Base-by-base conservation (phyloP, 352 stramenopile genomes). In the Phytophthora chlamydospora region DNA sequence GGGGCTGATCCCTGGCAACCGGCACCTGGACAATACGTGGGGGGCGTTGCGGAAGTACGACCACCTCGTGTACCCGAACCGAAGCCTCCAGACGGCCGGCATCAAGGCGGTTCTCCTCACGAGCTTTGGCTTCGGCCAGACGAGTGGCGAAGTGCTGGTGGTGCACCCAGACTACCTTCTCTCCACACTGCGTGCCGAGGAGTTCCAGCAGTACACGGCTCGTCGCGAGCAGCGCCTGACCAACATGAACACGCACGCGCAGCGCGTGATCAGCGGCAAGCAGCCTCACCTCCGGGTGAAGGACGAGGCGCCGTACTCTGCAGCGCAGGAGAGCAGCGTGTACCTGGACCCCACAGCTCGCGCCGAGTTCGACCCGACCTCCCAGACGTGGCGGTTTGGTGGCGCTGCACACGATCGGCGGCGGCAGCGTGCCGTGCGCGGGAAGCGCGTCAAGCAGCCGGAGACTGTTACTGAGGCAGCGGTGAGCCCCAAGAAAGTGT, bases 51-150 rank as follows among this genome's bases (percentile, higher is more conserved):
- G 83, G 58, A 77, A 87, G 61, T 92, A 88, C 67, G 69, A 90
- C 61, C 78, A 88, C 52, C 68, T 96, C n/a, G 61, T 89, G 53
- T 96, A 91, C 58, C 82, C 85, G 50, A 96, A 93, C 64, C 79
- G 83, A 27, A 89, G 68, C 53, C 78, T 94, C 48, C 83, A 94
- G 71, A 91, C 83, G 5, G 57, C 71, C n/a, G 82, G 83, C 13
- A 66, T 94, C 64, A 93, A 95, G 79, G 84, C 83, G 11, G 84
- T 82, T 0, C 17, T 93, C 29, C 68, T 95, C 60, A 95, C 93
- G 76, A 91, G 83, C 59, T 95, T 95, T 44, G 86, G 86, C 32
- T 95, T 95, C 41, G 86, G 86, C 8, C 86, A 95, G 68, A 84
- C 78, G 2, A 76, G 86, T 36, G 79, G 79, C 16, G 86, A 95